Evolutionary conservation across 306 rosid species (phyloP), one percentile per base, ranked within the genome.

Genomic region (Prunus dulcis): DNA sequence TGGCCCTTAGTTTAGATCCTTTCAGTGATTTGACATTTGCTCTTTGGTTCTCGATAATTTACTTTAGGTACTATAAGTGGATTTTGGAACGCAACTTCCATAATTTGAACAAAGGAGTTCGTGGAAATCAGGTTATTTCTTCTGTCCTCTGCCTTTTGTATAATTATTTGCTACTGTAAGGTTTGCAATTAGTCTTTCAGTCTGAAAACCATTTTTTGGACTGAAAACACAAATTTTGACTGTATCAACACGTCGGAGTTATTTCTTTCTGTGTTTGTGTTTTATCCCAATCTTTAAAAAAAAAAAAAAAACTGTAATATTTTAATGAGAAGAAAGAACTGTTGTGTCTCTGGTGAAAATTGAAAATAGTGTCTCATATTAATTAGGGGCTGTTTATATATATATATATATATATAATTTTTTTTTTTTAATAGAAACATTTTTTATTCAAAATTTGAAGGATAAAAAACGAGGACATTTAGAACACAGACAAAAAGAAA

Each of bases 21-120:
- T 32, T 57, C 52, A 50, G 22, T 70, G 52, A 25, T 47, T 83
- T 80, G 72, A 81, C 72, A 34, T 71, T 82, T 65, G 50, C 55
- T 80, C 15, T 30, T 43, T 73, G 68, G 62, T 73, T 46, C 55
- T 79, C 62, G 65, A 80, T 83, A 57, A 18, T 79, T 69, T 66
- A 19, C 82, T 55, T 56, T 82, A 96, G 99, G 93, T 96, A 96
- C 85, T 96, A 96, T 80, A 96, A 96, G 84, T 96, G 99, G 99
- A 96, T 96, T 82, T 91, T 96, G 93, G 99, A 96, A 78, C 99
- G 99, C 65, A 96, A 96, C 89, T 96, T 96, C 74, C 97, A 89
- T 76, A 96, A 96, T 74, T 86, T 96, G 83, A 96, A 96, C 93
- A 96, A 93, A 88, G 99, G 99, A 80, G 99, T 96, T 84, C 99